Evolutionary conservation across 345 rosid species (phyloP), one percentile per base, ranked within the genome.

Genomic region (Populus euphratica): DNA sequence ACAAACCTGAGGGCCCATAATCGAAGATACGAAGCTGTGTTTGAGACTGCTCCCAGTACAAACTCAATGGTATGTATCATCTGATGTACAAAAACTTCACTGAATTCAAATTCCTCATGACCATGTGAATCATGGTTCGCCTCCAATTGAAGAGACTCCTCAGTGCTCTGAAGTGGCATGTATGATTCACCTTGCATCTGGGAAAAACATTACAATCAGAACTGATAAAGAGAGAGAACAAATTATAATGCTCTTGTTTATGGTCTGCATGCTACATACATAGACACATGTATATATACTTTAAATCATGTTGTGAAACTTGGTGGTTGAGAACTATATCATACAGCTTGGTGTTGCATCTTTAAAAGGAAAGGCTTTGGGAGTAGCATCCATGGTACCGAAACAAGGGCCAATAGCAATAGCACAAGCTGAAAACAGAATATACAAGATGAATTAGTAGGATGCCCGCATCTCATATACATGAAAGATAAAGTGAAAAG

Each of bases 21-120:
- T 63, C 98, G 94, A 74, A 96, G 98, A 83, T 94, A 92, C 2
- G 98, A 96, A 76, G 99, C 99, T 39, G 98, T 96, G 86, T 96
- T 96, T 64, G 99, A 96, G 76, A 94, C 98, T 64, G 97, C 97
- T 78, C 99, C 98, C 61, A 96, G 98, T 56, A 94, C 98, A 86
- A 94, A 96, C 82, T 96, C 98, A 50, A 96, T 94, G 38, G 99
- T 96, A 85, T 96, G 98, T 68, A 96, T 96, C 76, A 96, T 87
- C 83, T 92, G 99, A 83, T 96, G 95, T 31, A 96, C 98, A 77
- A 96, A 96, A 74, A 96, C 87, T 88, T 96, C 97, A 68, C 97
- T 89, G 87, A 96, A 96, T 80, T 96, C 97, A 70, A 94, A 96
- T 79, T 96, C 99, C 78, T 88, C 98, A 13, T 92, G 94, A 68